Evolutionary conservation across 805 yeast species (phyloP).

Genomic region (Candida tallmaniae): DNA sequence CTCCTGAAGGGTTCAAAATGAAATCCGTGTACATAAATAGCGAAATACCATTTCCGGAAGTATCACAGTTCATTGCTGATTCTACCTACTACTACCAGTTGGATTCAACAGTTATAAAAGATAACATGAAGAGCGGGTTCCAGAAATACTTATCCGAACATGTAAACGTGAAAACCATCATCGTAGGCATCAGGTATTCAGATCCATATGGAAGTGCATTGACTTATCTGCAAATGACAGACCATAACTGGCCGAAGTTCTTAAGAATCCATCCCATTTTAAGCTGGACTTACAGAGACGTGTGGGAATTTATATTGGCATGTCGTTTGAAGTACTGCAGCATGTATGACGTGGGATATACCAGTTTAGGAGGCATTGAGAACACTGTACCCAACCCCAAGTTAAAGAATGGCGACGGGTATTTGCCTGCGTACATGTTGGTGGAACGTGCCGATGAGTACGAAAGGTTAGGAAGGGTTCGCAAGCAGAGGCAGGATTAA

Average conservation of each 20-base stretch:
- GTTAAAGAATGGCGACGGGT: conserved; percentile 23
- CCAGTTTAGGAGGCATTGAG: conserved; percentile 79
- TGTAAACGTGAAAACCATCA: conserved; percentile 60
- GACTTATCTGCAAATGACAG: conserved; percentile 65
- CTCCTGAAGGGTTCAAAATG: conserved; percentile 33
- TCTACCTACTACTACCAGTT: conserved; percentile 56
- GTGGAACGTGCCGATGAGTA: conserved; percentile 60
- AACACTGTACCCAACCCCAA: conserved; percentile 72
- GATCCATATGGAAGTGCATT: conserved; percentile 78
- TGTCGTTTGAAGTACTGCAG: conserved; percentile 63
- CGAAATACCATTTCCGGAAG: conserved; percentile 66
- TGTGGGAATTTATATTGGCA: conserved; percentile 76
- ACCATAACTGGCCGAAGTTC: conserved; percentile 88
- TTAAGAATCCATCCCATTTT: conserved; percentile 82
- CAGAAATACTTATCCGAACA: conserved; percentile 50
- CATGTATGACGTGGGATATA: conserved; percentile 79
- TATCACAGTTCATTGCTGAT: conserved; percentile 57
- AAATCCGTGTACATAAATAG: conserved; percentile 72
- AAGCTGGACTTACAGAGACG: conserved; percentile 78
- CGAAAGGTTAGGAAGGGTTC: conserved; percentile 39
- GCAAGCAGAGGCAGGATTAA: too few species aligned
- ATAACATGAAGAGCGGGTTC: conserved; percentile 66
- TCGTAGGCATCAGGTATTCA: conserved; percentile 83
- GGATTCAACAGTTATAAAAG: conserved; percentile 40
- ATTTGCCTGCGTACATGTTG: conserved; percentile 55